Base-by-base conservation (phyloP, 1,284 basidiomycete species). In the Prillingera fragicola region DNA sequence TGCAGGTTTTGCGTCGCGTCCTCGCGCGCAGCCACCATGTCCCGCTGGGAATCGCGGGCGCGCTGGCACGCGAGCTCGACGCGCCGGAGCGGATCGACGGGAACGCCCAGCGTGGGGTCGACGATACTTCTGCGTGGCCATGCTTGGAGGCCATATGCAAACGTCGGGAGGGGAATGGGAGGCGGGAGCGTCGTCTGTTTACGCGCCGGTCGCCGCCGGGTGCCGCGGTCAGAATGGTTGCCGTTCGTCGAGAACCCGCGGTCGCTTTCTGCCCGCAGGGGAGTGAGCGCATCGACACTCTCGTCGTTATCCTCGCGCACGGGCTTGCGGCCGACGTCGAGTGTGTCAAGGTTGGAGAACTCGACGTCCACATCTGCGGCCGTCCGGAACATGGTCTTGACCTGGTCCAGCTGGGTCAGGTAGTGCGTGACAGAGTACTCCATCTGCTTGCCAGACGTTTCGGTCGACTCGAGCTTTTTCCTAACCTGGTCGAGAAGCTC, bases 61-160 rank as follows among this genome's bases (percentile, higher is more conserved):
- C 50, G 45, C 2, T 49, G 41, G 25, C 57, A 38, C 13, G 51
- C 44, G 4, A 56, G 42, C 39, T 62, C 52, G 9, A 54, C 41
- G n/a, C 55, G 56, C 1, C 40, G 44, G 26, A 63, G 45, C 1
- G 64, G 61, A 41, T 65, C 54, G 3, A 65, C 54, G 2, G 48
- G 25, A 1, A 36, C 37, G 6, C 43, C 53, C 8, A 59, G 54
- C 7, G 33, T 50, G 0, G 61, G 59, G 43, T 59, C 59, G 15
- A 67, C 42, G 5, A 54, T 55, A 0, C 55, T 60, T 9, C 64
- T 46, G 14, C 56, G 38, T 5, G 60, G 57, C 44, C 56, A 59
- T 9, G 57, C 56, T 8, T 53, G 51, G 15, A 59, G 29, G 4
- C 49, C 44, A 4, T 43, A 38, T 0, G 48, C 28, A 24, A 51